Base-by-base conservation (phyloP, 352 stramenopile species). In the Globisporangium okanoganense region DNA sequence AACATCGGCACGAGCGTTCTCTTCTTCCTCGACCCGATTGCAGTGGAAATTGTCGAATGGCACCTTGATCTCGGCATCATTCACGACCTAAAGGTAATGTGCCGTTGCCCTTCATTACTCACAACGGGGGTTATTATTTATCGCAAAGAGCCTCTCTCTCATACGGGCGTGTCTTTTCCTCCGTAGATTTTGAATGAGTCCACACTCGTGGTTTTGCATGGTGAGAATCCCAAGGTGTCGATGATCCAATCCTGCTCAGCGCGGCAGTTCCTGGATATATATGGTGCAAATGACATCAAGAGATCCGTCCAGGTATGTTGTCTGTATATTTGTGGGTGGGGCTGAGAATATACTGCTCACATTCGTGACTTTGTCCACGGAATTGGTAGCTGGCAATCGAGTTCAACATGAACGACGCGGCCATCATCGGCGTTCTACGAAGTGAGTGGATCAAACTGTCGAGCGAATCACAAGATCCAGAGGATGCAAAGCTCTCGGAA, bases 21-120 rank as follows among this genome's bases (percentile, higher is more conserved):
- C 3, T 93, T 95, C 61, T 88, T 95, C 48, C 58, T 95, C 18
- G 85, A 95, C 38, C 87, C 87, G 3, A 81, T 87, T 48, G 80
- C 77, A 0, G 84, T 94, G 2, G 84, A 95, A 65, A 90, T 95
- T 35, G 80, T 93, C 6, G 87, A 95, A 56, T 94, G 87, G 83
- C 87, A 95, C 64, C 61, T 95, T 31, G 87, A 95, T 68, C 71
- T 95, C 43, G 87, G 87, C 16, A 78, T 86, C 10, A 90, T 95
- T 31, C 85, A 93, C 45, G 87, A 95, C 57, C 66, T 94, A 22
- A 92, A 93, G 76, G 85, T 92, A 67, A 31, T 53, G 16, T 24
- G 35, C 5, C 25, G 5, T 54, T 40, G 29, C 29, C 29, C 29
- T 33, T 3, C 6, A 6, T 33, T 33, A 6, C 29, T 33, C 29